Base-by-base conservation (phyloP, 768 basidiomycete species). In the Termitomyces sp. region DNA sequence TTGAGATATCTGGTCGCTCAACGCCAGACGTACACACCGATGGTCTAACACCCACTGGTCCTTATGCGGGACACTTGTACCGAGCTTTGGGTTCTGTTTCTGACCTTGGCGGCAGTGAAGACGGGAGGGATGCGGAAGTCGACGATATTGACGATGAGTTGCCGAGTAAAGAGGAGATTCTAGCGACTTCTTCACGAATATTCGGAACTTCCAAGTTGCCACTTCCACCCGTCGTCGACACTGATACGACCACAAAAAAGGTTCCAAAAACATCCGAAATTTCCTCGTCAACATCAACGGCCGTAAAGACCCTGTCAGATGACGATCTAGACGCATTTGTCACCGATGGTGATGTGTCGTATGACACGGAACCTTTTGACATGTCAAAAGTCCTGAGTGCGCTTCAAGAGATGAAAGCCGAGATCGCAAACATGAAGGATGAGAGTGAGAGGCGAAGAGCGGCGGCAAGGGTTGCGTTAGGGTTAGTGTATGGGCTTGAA, bases 401-500 rank as follows among this genome's bases (percentile, higher is more conserved):
- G 1, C 74, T 92, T 36, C 83, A 88, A 64, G 81, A 80, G 52
- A 81, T 90, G 80, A 89, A 88, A 67, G 82, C 81, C 24, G 88
- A 92, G 73, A 91, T 92, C 62, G 78, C 84, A 24, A 79, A 75
- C 12, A 88, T 92, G 73, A 72, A 76, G 6, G 78, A 86, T 65
- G 82, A 86, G 63, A 77, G 76, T 24, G 87, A 88, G 71, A 76
- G 84, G 62, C 75, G 86, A 63, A 81, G 75, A 64, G 85, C 88
- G 27, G 90, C 90, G 0, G 90, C 90, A 8, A 75, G 76, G 48
- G 87, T 89, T 22, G 88, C 90, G 24, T 73, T 92, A 0, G 87
- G 87, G 0, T 70, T 92, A 53, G 88, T 86, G 6, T 87, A 89
- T 69, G 89, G 88, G 3, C 71, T 91, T 55, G 77, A 80, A 56